Evolutionary conservation across 257 asterid genomes (phyloP), one percentile per base, ranked within the genome.

Genomic region (Dorcoceras hygrometricum): DNA sequence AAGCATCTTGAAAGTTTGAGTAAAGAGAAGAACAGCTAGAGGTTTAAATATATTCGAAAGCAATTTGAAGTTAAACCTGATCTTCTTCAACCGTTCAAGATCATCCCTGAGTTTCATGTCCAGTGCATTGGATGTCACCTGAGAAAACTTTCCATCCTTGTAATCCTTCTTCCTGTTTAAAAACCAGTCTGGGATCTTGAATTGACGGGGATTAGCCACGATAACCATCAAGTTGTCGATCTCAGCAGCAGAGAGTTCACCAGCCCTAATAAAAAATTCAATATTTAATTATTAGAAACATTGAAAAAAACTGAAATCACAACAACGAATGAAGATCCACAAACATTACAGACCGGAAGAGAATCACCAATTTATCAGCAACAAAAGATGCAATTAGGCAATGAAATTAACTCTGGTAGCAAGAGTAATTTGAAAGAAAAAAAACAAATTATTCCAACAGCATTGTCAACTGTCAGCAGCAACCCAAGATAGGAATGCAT

Each of bases 21-120:
- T 23, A 39, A 28, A 20, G 32, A 50, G 16, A 62, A 55, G 12
- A 32, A 22, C n/a, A 36, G 16, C 23, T 14, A 8, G 22, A 48
- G 6, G 8, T 2, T 0, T 14, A 57, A 11, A 4, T 6, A 27
- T 8, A 39, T 0, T 27, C 0, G 2, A 11, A n/a, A 20, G 39
- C 34, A 29, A 53, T 55, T 34, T 6, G 55, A 73, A 64, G 50
- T 23, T 31, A 66, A 20, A 83, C 84, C 89, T 80, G 79, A 83
- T 83, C 68, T 83, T 83, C 84, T 83, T 83, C 65, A 83, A 59
- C 6, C 89, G 82, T 68, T 83, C 86, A 24, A 83, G 86, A 64
- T 80, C 89, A 6, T 83, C 89, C 81, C 88, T 83, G 20, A 83
- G 85, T 72, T 83, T 83, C 88, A 83, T 83, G 77, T 83, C 88